A percentile compares a stretch with the other conserved stretches of the same genome.
phyloP scores from a whole-genome alignment of 2,329 filamentous ascomycete species.

The Fusarium fujikuroi region DNA sequence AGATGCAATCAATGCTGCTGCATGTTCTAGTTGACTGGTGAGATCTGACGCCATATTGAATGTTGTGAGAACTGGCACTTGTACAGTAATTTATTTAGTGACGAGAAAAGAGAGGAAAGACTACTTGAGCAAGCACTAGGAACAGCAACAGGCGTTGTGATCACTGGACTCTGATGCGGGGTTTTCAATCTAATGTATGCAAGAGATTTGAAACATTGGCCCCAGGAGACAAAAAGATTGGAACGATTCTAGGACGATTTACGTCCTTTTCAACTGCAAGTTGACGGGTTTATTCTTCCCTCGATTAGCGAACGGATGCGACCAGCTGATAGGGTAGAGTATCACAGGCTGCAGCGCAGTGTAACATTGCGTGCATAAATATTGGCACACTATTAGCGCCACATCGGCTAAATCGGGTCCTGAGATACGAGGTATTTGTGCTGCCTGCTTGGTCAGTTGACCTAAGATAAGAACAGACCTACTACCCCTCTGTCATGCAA shows the following conservation, averaged over 20 bases:
- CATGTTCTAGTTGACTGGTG: not conserved
- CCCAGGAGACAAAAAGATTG: not conserved
- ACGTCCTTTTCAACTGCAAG: accelerated
- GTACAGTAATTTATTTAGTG: accelerated
- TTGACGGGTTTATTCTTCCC: not conserved
- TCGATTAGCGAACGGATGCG: accelerated
- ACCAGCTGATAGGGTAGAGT: not conserved
- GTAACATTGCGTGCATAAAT: not conserved
- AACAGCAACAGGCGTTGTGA: not conserved
- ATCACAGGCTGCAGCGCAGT: not conserved
- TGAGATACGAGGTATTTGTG: not conserved
- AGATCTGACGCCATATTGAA: not conserved
- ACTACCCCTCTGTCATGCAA: not conserved
- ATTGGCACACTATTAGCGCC: not conserved
- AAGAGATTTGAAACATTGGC: not conserved
- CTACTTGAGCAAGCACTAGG: not conserved
- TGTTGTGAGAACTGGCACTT: accelerated
- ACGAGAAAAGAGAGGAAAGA: not conserved
- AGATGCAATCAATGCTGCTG: not conserved
- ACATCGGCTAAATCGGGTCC: not conserved
- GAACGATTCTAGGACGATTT: no score
- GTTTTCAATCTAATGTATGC: not conserved
- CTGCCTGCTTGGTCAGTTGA: not conserved
- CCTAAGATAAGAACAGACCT: not conserved
- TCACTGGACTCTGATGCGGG: not conserved